phyloP scores from a whole-genome alignment of 2,329 filamentous ascomycete genomes.

The Botryosphaeria dothidea region DNA sequence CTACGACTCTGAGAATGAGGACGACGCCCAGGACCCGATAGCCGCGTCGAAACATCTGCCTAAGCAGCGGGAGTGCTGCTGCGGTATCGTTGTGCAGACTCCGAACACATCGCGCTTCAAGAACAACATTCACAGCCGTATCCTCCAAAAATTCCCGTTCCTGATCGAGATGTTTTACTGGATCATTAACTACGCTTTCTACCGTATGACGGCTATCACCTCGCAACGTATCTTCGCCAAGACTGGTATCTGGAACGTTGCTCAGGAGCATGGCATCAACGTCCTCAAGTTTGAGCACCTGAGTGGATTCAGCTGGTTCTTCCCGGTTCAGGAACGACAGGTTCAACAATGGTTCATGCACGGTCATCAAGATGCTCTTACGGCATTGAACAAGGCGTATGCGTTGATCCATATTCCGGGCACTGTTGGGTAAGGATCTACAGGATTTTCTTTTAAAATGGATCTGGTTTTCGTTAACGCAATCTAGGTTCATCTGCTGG shows the following conservation, averaged over 20 bases:
- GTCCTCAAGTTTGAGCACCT: slow-evolving; percentile 59
- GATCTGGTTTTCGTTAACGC: neutral
- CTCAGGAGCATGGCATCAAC: slow-evolving; percentile 56
- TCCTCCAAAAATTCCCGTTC: slow-evolving; percentile 69
- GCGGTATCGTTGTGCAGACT: slow-evolving; percentile 53
- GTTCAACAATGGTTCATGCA: slow-evolving; percentile 61
- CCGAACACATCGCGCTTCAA: slow-evolving; percentile 65
- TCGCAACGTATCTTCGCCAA: slow-evolving; percentile 55
- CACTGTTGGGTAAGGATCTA: slow-evolving; percentile 53
- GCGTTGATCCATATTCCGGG: slow-evolving; percentile 63
- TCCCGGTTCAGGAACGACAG: slow-evolving; percentile 53
- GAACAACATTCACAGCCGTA: slow-evolving; percentile 60
- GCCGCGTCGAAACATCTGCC: slow-evolving; percentile 43
- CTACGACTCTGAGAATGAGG: slow-evolving; percentile 38
- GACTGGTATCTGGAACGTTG: slow-evolving; percentile 56
- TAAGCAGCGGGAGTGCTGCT: slow-evolving; percentile 55
- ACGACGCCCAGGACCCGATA: slow-evolving; percentile 35
- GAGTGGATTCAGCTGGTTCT: slow-evolving; percentile 52
- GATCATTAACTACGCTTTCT: slow-evolving; percentile 66
- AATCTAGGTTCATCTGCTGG: slow-evolving; percentile 60
- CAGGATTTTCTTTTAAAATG: no score
- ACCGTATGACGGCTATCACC: slow-evolving; percentile 58
- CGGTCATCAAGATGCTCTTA: slow-evolving; percentile 54
- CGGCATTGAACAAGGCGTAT: slow-evolving; percentile 59
- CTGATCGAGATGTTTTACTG: slow-evolving; percentile 75